Evolutionary conservation across 176 grass and related monocot species (phyloP).

Genomic region (Oryza glumipatula): DNA sequence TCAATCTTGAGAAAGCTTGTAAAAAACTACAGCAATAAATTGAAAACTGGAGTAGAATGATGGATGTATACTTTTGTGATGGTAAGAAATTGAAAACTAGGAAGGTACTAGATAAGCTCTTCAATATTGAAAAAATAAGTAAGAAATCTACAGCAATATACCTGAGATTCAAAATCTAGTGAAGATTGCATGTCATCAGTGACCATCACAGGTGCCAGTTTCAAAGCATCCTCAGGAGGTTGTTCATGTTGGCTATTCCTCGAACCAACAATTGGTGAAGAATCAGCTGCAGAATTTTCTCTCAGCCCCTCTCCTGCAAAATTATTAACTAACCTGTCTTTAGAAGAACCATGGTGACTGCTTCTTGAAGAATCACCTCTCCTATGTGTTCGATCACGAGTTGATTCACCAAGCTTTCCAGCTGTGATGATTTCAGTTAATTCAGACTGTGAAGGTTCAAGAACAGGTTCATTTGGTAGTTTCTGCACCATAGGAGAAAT

Average conservation of each 20-base stretch:
- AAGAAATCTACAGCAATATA: slow-evolving; percentile 34
- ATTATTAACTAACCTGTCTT: slow-evolving; percentile 41
- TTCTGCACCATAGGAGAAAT: slow-evolving; percentile 36
- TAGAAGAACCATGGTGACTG: slow-evolving; percentile 46
- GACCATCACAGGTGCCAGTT: slow-evolving; percentile 19
- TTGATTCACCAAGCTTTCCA: slow-evolving; percentile 43
- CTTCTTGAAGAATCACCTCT: slow-evolving; percentile 43
- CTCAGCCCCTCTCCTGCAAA: slow-evolving; percentile 27
- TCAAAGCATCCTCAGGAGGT: slow-evolving; percentile 27
- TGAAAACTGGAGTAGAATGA: neutral
- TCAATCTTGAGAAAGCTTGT: neutral
- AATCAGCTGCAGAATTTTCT: slow-evolving; percentile 40
- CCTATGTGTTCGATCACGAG: slow-evolving; percentile 40
- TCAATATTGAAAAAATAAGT: neutral
- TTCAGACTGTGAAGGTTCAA: slow-evolving; percentile 44
- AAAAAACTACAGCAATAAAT: neutral
- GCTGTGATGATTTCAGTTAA: slow-evolving; percentile 39
- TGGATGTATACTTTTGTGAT: neutral
- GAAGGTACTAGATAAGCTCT: neutral
- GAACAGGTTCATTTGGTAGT: neutral
- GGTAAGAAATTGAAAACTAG: neutral
- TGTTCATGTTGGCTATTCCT: slow-evolving; percentile 44
- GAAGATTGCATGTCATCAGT: slow-evolving; percentile 46
- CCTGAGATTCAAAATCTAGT: slow-evolving; percentile 68
- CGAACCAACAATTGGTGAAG: slow-evolving; percentile 24